These are phyloP conservation scores for Fusarium sp. DNA, from an alignment of 2,329 filamentous ascomycete species.

Conservation along the genomic window DNA sequence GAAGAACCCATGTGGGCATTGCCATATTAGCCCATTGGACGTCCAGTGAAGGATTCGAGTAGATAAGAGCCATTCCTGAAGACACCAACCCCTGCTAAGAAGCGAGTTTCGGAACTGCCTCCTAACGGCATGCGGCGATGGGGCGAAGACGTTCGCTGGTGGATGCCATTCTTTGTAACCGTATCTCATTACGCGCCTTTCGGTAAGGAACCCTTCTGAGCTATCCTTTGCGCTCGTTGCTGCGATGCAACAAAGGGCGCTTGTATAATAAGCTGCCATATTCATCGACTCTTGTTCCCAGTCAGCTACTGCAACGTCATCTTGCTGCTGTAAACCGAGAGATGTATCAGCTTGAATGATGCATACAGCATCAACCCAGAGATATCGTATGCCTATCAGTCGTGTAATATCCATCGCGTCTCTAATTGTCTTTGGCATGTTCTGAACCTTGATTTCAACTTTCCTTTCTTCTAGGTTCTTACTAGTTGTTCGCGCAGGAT, in stretches of 20 bases:
- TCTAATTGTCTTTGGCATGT: not conserved
- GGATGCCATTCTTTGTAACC: not conserved
- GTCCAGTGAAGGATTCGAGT: not conserved
- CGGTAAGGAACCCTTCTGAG: not conserved
- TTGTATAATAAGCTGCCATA: not conserved
- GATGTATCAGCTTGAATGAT: not conserved
- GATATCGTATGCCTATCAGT: not conserved
- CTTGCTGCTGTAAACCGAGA: not conserved
- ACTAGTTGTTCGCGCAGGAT: not conserved
- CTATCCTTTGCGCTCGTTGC: not conserved
- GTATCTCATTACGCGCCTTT: not conserved
- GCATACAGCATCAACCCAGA: not conserved
- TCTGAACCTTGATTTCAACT: accelerated
- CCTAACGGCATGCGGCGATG: not conserved
- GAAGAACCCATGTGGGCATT: not conserved
- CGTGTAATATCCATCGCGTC: not conserved
- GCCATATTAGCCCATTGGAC: accelerated
- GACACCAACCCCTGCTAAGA: not conserved
- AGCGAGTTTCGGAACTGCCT: not conserved
- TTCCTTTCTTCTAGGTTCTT: accelerated
- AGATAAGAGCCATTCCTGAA: not conserved
- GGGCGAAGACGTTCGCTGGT: accelerated
- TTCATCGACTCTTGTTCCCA: not conserved
- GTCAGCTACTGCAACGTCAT: not conserved
- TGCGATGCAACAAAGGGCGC: not conserved